Evolutionary conservation across 2,329 filamentous ascomycete species (phyloP).

Genomic region (Cordyceps sp.): DNA sequence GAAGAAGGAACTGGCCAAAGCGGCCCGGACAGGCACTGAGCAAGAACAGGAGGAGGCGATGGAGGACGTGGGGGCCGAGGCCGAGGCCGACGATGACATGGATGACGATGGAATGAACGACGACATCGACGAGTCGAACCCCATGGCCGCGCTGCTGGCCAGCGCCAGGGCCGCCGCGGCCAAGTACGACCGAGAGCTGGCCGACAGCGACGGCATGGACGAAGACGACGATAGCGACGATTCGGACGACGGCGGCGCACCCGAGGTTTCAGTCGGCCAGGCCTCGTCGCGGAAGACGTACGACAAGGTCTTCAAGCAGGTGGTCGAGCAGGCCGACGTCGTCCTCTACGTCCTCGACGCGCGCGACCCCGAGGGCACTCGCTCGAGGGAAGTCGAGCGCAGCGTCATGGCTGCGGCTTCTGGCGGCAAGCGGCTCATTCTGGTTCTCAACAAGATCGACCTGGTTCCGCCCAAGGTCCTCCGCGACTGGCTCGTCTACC

Average conservation of each 20-base stretch:
- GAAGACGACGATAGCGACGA: conserved; percentile 23
- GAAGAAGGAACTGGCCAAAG: conserved; percentile 56
- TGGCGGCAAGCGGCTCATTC: conserved; percentile 73
- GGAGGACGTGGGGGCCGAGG: conserved; percentile 27
- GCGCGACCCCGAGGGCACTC: conserved; percentile 76
- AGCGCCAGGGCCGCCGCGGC: conserved; percentile 66
- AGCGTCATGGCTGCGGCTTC: conserved; percentile 77
- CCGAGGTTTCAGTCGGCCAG: conserved; percentile 31
- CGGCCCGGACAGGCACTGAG: conserved; percentile 37
- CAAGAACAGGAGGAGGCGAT: conserved; percentile 21
- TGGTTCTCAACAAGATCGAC: conserved; percentile 93
- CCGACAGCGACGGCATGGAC: conserved; percentile 41
- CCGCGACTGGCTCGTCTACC: conserved; percentile 68
- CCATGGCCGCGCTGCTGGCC: conserved; percentile 81
- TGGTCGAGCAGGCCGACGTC: conserved; percentile 78
- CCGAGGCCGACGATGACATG: conserved; percentile 30
- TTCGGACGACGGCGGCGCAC: conserved; percentile 37
- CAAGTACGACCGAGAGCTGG: conserved; percentile 52
- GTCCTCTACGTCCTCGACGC: conserved; percentile 88
- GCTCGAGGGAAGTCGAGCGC: conserved; percentile 80
- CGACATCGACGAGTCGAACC: conserved; percentile 57
- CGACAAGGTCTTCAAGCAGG: conserved; percentile 91
- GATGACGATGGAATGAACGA: conserved; percentile 39
- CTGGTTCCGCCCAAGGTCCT: conserved; percentile 69
- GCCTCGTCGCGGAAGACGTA: conserved; percentile 67